A percentile compares a stretch with the other conserved stretches of the same genome.
These are phyloP conservation scores for Cicer judaicum DNA, from an alignment of 306 rosid genomes.

Conservation along the genomic window DNA sequence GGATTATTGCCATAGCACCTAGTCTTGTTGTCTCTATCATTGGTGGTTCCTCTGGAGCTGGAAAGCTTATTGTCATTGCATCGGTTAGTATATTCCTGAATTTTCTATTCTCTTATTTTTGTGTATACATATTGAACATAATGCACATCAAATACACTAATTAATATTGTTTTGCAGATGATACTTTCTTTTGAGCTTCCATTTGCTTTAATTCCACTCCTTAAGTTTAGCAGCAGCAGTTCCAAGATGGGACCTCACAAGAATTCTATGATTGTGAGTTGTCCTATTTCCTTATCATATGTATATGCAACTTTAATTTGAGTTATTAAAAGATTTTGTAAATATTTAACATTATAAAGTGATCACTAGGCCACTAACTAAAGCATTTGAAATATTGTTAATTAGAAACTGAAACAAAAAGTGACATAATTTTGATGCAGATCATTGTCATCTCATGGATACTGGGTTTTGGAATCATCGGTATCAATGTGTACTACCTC, in stretches of 20 bases:
- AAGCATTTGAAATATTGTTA: not conserved
- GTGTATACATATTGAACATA: not conserved
- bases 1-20: conserved; percentile 80
- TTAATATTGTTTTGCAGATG: conserved; percentile 62
- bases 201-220: conserved; percentile 88
- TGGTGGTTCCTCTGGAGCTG: conserved; percentile 56
- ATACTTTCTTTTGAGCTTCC: conserved; percentile 91
- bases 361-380: not conserved
- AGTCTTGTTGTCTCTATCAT: conserved; percentile 86
- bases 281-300: not conserved
- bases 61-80: conserved; percentile 64
- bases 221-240: conserved; percentile 78
- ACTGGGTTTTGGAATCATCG: conserved; percentile 67
- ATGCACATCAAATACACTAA: not conserved
- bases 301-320: not conserved
- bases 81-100: conserved; percentile 58
- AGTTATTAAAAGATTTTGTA: no score
- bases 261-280: conserved; percentile 60
- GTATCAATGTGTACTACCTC: conserved; percentile 84
- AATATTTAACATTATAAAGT: not conserved
- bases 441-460: conserved; percentile 75
- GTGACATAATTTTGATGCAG: conserved; percentile 47
- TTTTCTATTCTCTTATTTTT: not conserved
- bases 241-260: conserved; percentile 94
- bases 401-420: not conserved